These are phyloP conservation scores for Metarhizium brunneum DNA, from an alignment of 2,329 filamentous ascomycete genomes.

Conservation along the genomic window DNA sequence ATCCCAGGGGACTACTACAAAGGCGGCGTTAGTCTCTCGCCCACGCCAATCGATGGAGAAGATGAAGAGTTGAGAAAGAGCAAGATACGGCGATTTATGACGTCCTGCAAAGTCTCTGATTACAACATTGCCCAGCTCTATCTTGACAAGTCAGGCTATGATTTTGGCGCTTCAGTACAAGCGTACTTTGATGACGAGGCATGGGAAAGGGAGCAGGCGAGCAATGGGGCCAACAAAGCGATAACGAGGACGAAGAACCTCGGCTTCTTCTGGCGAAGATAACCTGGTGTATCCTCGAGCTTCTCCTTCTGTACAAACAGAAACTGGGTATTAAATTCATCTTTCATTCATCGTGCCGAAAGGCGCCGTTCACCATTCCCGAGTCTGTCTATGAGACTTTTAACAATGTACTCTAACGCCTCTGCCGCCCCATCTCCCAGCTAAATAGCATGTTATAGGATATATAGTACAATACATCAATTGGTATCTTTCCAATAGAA, in stretches of 20 bases:
- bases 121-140: slow-evolving; percentile 70
- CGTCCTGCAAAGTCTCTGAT: slow-evolving; percentile 66
- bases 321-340: slow-evolving; percentile 8
- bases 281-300: background rate
- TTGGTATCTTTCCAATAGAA: background rate
- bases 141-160: slow-evolving; percentile 58
- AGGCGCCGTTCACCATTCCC: slow-evolving; percentile 16
- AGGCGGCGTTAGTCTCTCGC: slow-evolving; percentile 57
- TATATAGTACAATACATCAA: slow-evolving; percentile 13
- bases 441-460: slow-evolving; percentile 16
- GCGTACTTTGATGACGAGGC: slow-evolving; percentile 61
- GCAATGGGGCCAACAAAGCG: slow-evolving; percentile 14
- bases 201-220: slow-evolving; percentile 64
- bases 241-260: slow-evolving; percentile 20
- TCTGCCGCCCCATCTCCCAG: slow-evolving; percentile 10
- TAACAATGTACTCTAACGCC: slow-evolving; percentile 23
- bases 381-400: slow-evolving; percentile 14
- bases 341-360: slow-evolving; percentile 4
- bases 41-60: slow-evolving; percentile 62
- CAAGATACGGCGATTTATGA: slow-evolving; percentile 69
- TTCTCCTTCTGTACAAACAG: background rate
- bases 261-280: slow-evolving; percentile 22
- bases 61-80: slow-evolving; percentile 63
- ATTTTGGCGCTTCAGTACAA: slow-evolving; percentile 54
- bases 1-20: slow-evolving; percentile 65